These are phyloP conservation scores for Suillus hirtellus DNA, from an alignment of 768 basidiomycete genomes.

Conservation along the genomic window DNA sequence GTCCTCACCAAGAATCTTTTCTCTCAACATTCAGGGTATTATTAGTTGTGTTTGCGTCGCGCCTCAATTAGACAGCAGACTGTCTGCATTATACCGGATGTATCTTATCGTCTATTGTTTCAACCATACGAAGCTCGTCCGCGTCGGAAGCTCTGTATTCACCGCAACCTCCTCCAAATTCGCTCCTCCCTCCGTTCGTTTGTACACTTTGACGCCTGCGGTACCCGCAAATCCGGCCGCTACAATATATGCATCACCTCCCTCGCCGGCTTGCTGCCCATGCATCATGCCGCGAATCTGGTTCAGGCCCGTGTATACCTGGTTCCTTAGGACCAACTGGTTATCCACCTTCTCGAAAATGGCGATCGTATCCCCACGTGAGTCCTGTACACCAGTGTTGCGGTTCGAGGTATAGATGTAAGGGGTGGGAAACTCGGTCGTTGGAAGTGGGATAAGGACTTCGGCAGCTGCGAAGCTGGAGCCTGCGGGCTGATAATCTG, in stretches of 20 bases:
- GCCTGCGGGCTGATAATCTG: constrained; percentile 39
- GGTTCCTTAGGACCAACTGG: constrained; percentile 43
- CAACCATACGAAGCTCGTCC: constrained; percentile 52
- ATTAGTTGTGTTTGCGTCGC: no score
- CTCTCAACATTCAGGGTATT: no score
- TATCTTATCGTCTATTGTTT: background rate
- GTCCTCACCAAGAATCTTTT: no score
- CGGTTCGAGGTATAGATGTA: constrained; percentile 72
- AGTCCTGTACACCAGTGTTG: constrained; percentile 51
- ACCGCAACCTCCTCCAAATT: constrained; percentile 52
- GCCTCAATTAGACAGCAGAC: background rate
- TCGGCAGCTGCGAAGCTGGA: constrained; percentile 55
- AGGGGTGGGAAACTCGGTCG: constrained; percentile 44
- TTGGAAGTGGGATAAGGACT: constrained; percentile 57
- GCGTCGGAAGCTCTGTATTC: constrained; percentile 52
- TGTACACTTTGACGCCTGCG: constrained; percentile 58
- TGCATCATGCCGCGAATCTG: constrained; percentile 70
- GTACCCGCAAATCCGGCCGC: constrained; percentile 54
- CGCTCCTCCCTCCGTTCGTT: constrained; percentile 53
- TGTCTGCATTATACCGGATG: background rate
- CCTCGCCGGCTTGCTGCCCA: constrained; percentile 40
- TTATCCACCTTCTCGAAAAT: constrained; percentile 51
- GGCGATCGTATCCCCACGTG: constrained; percentile 63
- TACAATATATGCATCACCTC: constrained; percentile 53
- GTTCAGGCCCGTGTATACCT: constrained; percentile 63